A percentile compares a stretch with the other conserved stretches of the same genome.
Conservation (phyloP, 495 filamentous ascomycete species). For the Gamarada debralockiae region DNA sequence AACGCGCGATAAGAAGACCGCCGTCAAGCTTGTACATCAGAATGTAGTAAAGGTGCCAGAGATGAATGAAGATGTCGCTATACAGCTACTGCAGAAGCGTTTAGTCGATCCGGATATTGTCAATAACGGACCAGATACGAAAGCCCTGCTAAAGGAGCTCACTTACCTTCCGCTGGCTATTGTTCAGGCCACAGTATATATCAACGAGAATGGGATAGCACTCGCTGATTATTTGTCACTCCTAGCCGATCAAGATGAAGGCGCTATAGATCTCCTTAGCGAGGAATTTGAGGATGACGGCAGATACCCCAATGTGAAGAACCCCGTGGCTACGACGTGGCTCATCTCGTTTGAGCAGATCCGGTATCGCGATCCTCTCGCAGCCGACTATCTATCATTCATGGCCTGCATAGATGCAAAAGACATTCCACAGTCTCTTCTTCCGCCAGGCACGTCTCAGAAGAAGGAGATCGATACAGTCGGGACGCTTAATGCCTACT, state of each 20-base stretch:
- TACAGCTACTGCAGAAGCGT: too few relatives aligned
- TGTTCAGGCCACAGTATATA: constrained; percentile 30
- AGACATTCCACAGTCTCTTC: too few relatives aligned
- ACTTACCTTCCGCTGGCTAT: too few relatives aligned
- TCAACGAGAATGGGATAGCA: too few relatives aligned
- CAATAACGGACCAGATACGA: constrained; percentile 3
- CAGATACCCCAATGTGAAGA: constrained; percentile 3
- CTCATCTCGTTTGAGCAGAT: too few relatives aligned
- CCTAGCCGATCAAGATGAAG: constrained; percentile 15
- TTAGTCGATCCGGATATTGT: constrained; percentile 1
- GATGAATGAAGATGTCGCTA: constrained; percentile 26
- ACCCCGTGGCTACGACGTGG: constrained; percentile 1
- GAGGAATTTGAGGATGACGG: too few relatives aligned
- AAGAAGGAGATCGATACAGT: too few relatives aligned
- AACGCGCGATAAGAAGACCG: constrained; percentile 10
- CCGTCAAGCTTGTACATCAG: constrained; percentile 6
- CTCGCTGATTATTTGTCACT: neutral
- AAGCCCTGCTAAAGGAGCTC: constrained; percentile 34
- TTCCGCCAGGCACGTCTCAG: too few relatives aligned
- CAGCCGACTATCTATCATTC: too few relatives aligned
- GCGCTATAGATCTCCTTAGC: constrained; percentile 21
- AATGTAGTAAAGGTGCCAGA: constrained; percentile 26
- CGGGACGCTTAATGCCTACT: too few relatives aligned
- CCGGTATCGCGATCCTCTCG: too few relatives aligned
- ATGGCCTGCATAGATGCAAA: constrained; percentile 29